Conservation (phyloP, 1,284 basidiomycete genomes). For the Amylostereum areolatum region DNA sequence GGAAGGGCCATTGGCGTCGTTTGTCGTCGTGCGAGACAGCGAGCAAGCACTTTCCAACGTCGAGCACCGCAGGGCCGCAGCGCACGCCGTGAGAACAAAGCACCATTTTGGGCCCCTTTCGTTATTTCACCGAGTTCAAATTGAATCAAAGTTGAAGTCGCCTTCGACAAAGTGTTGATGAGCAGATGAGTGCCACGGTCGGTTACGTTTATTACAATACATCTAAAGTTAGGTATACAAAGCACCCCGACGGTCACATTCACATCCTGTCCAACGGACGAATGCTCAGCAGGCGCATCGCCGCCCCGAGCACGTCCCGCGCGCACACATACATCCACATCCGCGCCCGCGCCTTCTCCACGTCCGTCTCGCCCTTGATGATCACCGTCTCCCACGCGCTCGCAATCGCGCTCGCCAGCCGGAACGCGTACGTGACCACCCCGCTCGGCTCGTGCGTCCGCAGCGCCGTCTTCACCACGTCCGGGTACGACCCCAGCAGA, state of each 20-base stretch:
- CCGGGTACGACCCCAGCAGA: conserved; percentile 86
- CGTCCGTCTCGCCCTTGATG: conserved; percentile 76
- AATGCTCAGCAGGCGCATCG: conserved; percentile 86
- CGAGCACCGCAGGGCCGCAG: too few relatives aligned
- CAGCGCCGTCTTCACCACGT: conserved; percentile 82
- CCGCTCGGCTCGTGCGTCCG: conserved; percentile 88
- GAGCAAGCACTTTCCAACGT: too few relatives aligned
- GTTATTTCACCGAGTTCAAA: too few relatives aligned
- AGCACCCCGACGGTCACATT: too few relatives aligned
- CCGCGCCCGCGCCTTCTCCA: conserved; percentile 79
- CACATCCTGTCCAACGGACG: conserved; percentile 93
- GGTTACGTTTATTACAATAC: too few relatives aligned
- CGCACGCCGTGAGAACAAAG: too few relatives aligned
- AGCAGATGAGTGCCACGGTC: too few relatives aligned
- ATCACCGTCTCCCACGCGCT: conserved; percentile 86
- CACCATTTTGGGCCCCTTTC: too few relatives aligned
- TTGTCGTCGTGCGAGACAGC: too few relatives aligned
- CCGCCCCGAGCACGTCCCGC: conserved; percentile 81
- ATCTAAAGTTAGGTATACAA: too few relatives aligned
- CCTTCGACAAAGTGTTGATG: too few relatives aligned
- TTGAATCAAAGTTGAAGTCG: too few relatives aligned
- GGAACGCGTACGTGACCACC: conserved; percentile 77
- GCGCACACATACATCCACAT: conserved; percentile 89
- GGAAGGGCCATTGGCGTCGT: conserved; percentile 54
- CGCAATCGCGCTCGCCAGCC: conserved; percentile 76